These are phyloP conservation scores for Pterocarpus macrocarpus DNA, from an alignment of 306 rosid genomes.

Conservation along the genomic window DNA sequence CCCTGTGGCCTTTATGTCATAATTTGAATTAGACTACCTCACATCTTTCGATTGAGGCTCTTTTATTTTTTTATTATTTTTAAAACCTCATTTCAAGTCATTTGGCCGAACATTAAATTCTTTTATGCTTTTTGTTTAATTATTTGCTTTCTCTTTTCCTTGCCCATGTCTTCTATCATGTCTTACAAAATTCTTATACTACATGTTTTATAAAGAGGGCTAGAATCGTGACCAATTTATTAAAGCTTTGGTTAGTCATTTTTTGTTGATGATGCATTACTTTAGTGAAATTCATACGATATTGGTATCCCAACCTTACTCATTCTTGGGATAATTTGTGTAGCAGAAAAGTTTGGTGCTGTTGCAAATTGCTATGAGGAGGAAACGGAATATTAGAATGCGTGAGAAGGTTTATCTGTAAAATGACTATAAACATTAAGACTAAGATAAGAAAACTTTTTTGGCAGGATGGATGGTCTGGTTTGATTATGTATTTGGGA, in stretches of 20 bases:
- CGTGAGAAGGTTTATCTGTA: conserved; percentile 18
- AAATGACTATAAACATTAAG: conserved; percentile 31
- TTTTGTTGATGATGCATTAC: conserved; percentile 9
- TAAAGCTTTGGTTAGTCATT: conserved; percentile 5
- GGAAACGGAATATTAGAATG: conserved; percentile 26
- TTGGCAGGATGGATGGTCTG: conserved; percentile 15
- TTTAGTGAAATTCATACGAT: conserved; percentile 1
- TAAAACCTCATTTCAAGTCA: conserved; percentile 14
- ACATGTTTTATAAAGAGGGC: conserved; percentile 7
- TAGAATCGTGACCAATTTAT: conserved; percentile 17
- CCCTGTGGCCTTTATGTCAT: conserved; percentile 55
- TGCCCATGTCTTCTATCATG: not conserved
- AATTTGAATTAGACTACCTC: conserved; percentile 43
- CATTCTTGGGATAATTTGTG: conserved; percentile 28
- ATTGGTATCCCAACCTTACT: conserved; percentile 23
- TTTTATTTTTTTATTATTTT: not conserved
- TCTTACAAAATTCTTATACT: not conserved
- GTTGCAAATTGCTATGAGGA: conserved; percentile 33
- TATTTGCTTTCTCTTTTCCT: not conserved
- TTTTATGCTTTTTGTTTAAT: conserved; percentile 8
- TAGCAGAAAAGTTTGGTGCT: conserved; percentile 35
- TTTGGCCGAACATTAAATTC: conserved; percentile 23
- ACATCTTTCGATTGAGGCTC: conserved; percentile 27
- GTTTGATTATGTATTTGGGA: conserved; percentile 39
- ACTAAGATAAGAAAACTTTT: not conserved